Evolutionary conservation across 345 rosid genomes (phyloP).

Genomic region (Camelina hispida): DNA sequence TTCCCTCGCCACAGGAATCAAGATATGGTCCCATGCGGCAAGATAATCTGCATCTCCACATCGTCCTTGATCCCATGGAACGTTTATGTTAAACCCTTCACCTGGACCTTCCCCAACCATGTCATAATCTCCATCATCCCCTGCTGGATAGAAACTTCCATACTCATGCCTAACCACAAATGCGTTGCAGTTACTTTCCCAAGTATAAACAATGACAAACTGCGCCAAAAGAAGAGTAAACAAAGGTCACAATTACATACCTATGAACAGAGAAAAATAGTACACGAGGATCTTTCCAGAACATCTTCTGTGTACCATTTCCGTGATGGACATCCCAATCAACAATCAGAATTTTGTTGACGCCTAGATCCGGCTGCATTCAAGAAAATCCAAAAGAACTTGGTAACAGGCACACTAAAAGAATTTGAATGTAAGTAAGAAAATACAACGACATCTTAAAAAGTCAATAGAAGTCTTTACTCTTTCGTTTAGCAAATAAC

Average conservation of each 20-base stretch:
- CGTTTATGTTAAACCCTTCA: conserved; percentile 89
- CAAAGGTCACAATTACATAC: conserved; percentile 44
- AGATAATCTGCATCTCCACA: conserved; percentile 95
- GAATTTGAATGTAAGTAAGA: background rate
- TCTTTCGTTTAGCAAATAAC: conserved; percentile 65
- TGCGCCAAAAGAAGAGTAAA: conserved; percentile 13
- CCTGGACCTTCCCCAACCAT: conserved; percentile 94
- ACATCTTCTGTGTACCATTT: conserved; percentile 27
- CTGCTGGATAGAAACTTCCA: conserved; percentile 84
- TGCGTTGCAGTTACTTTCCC: conserved; percentile 24
- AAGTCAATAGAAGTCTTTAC: conserved; percentile 45
- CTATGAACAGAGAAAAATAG: conserved; percentile 98
- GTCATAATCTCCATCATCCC: conserved; percentile 73
- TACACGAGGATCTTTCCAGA: conserved; percentile 82
- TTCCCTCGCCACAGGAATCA: conserved; percentile 82
- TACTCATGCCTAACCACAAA: conserved; percentile 69
- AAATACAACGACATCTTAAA: background rate
- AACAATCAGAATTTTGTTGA: no score
- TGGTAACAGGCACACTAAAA: no score
- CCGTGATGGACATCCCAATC: no score
- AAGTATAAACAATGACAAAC: conserved; percentile 21
- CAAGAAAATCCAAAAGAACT: background rate
- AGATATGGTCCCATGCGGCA: conserved; percentile 90
- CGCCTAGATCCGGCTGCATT: no score
- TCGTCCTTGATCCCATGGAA: conserved; percentile 87